A percentile compares a stretch with the other conserved stretches of the same genome.
These are phyloP conservation scores for Incumbomyces lentus DNA, from an alignment of 2,329 filamentous ascomycete species.

Conservation along the genomic window DNA sequence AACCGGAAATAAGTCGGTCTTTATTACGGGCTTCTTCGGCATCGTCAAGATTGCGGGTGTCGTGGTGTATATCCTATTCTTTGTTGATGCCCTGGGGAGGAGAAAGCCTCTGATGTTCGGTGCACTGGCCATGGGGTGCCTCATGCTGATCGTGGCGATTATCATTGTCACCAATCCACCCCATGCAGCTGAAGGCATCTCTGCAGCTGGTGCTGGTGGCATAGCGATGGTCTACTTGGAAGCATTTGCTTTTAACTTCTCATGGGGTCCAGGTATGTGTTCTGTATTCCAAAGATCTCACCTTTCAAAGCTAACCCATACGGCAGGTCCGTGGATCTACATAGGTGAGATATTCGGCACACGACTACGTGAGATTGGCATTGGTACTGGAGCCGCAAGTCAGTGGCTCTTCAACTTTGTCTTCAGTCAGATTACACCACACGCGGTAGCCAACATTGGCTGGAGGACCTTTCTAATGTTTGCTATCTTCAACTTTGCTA, in stretches of 20 bases:
- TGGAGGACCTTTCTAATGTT: conserved; percentile 44
- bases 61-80: conserved; percentile 36
- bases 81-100: conserved; percentile 42
- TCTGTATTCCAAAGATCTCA: background rate
- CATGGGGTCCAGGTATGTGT: conserved; percentile 24
- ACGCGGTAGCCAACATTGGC: conserved; percentile 36
- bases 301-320: conserved; percentile 14
- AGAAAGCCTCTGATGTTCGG: conserved; percentile 40
- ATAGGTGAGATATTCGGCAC: conserved; percentile 30
- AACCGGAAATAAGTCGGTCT: conserved; percentile 36
- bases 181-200: conserved; percentile 22
- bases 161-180: conserved; percentile 39
- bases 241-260: conserved; percentile 33
- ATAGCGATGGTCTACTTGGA: conserved; percentile 44
- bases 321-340: conserved; percentile 26
- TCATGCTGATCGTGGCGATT: conserved; percentile 44
- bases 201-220: conserved; percentile 36
- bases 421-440: conserved; percentile 32
- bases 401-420: conserved; percentile 35
- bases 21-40: conserved; percentile 45
- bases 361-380: conserved; percentile 30
- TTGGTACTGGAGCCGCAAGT: conserved; percentile 29
- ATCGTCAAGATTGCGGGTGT: conserved; percentile 43
- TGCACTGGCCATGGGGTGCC: conserved; percentile 40
- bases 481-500: conserved; percentile 38